phyloP scores from a whole-genome alignment of 305 asterid genomes.

The Fraxinus ornus region DNA sequence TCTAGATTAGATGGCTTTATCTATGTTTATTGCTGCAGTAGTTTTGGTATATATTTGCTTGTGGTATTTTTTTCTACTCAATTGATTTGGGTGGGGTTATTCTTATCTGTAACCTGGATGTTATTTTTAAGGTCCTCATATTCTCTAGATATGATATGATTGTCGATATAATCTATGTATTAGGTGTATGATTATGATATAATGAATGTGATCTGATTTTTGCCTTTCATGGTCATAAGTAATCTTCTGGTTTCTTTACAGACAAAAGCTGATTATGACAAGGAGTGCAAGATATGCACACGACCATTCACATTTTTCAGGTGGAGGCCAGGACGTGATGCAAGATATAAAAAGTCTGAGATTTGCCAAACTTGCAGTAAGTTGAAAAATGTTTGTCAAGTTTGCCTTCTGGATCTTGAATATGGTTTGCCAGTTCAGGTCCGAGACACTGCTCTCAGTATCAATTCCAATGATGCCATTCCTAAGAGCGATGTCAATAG shows the following conservation, averaged over 20 bases:
- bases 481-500: constrained; percentile 95
- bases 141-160: background rate
- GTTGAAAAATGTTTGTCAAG: constrained; percentile 33
- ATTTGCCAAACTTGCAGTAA: constrained; percentile 96
- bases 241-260: constrained; percentile 24
- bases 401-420: constrained; percentile 92
- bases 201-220: background rate
- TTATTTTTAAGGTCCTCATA: background rate
- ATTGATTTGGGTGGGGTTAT: background rate
- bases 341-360: constrained; percentile 87
- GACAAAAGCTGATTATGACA: constrained; percentile 90
- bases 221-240: background rate
- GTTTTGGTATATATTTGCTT: no score
- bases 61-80: no score
- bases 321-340: constrained; percentile 99
- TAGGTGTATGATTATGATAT: background rate
- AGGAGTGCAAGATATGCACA: constrained; percentile 95
- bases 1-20: no score
- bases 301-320: constrained; percentile 92
- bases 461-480: constrained; percentile 82
- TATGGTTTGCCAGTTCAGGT: constrained; percentile 97
- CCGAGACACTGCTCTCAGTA: constrained; percentile 87
- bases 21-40: no score
- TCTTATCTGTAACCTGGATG: background rate
- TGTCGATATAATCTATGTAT: background rate